Evolutionary conservation across 2,329 filamentous ascomycete species (phyloP).

Genomic region (Calonectria pteridis): DNA sequence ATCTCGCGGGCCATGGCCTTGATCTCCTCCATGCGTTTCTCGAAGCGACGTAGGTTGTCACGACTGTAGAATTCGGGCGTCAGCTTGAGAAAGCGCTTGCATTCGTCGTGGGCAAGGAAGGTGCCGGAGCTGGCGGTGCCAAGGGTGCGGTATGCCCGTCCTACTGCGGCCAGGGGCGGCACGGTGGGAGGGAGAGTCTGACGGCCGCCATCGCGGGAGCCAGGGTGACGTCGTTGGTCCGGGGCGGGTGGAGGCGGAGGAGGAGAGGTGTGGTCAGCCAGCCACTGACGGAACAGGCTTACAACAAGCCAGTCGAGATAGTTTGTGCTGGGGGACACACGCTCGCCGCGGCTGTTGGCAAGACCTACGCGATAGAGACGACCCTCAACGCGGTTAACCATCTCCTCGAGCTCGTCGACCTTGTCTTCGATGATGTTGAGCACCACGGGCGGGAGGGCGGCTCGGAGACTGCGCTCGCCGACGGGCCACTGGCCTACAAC

Average conservation of each 20-base stretch:
- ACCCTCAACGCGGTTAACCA: slow-evolving; percentile 82
- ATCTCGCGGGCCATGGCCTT: slow-evolving; percentile 86
- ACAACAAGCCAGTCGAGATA: slow-evolving; percentile 93
- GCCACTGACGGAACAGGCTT: slow-evolving; percentile 90
- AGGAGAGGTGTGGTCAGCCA: slow-evolving; percentile 89
- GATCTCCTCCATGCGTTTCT: slow-evolving; percentile 88
- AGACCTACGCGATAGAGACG: slow-evolving; percentile 86
- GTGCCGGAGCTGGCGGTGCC: slow-evolving; percentile 70
- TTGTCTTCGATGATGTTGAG: slow-evolving; percentile 95
- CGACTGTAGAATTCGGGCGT: slow-evolving; percentile 85
- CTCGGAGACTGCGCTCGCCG: slow-evolving; percentile 81
- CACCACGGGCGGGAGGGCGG: slow-evolving; percentile 79
- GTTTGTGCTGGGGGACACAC: slow-evolving; percentile 81
- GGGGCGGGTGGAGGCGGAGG: slow-evolving; percentile 50
- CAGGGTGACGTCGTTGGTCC: slow-evolving; percentile 44
- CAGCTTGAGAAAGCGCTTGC: slow-evolving; percentile 90
- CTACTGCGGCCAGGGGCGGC: slow-evolving; percentile 69
- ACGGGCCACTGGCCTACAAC: slow-evolving; percentile 95
- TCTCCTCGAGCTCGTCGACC: slow-evolving; percentile 89
- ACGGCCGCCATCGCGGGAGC: slow-evolving; percentile 47
- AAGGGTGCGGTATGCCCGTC: slow-evolving; percentile 82
- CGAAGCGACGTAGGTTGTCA: slow-evolving; percentile 88
- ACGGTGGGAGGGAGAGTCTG: slow-evolving; percentile 52
- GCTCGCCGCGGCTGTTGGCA: slow-evolving; percentile 83
- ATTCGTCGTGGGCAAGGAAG: slow-evolving; percentile 87